phyloP scores from a whole-genome alignment of 495 filamentous ascomycete species.

The Talaromyces liani region DNA sequence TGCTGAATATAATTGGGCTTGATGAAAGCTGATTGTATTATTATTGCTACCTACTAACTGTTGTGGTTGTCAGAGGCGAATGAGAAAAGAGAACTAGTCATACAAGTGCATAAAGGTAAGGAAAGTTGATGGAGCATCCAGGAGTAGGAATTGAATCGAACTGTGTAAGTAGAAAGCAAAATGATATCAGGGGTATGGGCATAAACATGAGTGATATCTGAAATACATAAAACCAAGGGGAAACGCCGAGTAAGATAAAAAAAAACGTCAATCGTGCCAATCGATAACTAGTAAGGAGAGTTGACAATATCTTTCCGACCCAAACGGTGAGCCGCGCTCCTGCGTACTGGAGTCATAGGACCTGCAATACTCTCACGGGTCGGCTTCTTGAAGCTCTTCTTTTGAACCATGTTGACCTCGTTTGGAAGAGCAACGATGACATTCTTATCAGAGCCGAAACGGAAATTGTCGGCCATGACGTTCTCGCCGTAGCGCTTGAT shows the following conservation, averaged over 20 bases:
- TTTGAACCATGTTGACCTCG: conserved; percentile 94
- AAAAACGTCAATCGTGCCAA: background rate
- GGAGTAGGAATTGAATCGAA: background rate
- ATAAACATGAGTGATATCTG: background rate
- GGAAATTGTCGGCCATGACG: conserved; percentile 98
- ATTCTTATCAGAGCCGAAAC: conserved; percentile 93
- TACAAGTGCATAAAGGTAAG: background rate
- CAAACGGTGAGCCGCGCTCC: conserved; percentile 48
- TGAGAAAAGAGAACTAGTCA: background rate
- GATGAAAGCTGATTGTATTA: background rate
- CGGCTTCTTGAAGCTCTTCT: conserved; percentile 73
- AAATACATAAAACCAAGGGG: background rate
- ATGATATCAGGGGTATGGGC: background rate
- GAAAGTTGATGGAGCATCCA: background rate
- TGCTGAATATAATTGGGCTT: background rate
- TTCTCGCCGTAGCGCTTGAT: conserved; percentile 95
- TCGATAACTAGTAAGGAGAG: conserved; percentile 58
- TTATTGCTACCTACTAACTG: background rate
- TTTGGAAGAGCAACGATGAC: conserved; percentile 95
- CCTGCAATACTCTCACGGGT: conserved; percentile 86
- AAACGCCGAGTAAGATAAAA: background rate
- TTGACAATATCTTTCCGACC: conserved; percentile 75
- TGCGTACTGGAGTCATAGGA: conserved; percentile 47
- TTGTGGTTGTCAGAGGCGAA: background rate
- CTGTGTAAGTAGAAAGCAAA: background rate